Conservation (phyloP, 805 yeast species). For the Candida taoyuanica region DNA sequence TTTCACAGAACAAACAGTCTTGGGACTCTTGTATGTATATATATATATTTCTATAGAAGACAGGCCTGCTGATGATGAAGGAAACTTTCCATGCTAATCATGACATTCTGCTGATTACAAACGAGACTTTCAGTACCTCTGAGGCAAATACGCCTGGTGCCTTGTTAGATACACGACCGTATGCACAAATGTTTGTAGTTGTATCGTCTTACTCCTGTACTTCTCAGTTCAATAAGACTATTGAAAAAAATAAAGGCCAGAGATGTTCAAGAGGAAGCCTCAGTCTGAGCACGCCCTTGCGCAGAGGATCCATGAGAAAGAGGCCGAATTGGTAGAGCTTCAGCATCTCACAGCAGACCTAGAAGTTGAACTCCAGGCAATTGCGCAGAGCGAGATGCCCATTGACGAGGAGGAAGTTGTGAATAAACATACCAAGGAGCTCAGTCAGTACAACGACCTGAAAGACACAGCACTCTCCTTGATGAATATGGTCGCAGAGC, state of each 20-base stretch:
- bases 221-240: too few species aligned
- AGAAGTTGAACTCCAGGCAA: constrained; percentile 11
- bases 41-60: neutral
- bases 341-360: constrained; percentile 8
- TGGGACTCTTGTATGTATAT: neutral
- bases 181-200: too few species aligned
- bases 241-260: too few species aligned
- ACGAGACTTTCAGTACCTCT: constrained; percentile 17
- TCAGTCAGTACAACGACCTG: constrained; percentile 58
- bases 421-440: constrained; percentile 45
- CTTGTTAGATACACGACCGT: too few species aligned
- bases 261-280: too few species aligned
- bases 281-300: too few species aligned
- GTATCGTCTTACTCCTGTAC: neutral
- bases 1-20: constrained; percentile 1
- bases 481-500: constrained; percentile 57
- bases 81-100: constrained; percentile 27
- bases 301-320: too few species aligned
- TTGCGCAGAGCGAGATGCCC: too few species aligned
- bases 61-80: constrained; percentile 22
- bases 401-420: constrained; percentile 41
- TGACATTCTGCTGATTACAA: constrained; percentile 22
- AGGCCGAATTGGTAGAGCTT: neutral
- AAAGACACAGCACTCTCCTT: constrained; percentile 56
- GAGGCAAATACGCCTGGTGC: too few species aligned